phyloP scores from a whole-genome alignment of 1,284 basidiomycete genomes.

The Ceraceosorus bombacis region DNA sequence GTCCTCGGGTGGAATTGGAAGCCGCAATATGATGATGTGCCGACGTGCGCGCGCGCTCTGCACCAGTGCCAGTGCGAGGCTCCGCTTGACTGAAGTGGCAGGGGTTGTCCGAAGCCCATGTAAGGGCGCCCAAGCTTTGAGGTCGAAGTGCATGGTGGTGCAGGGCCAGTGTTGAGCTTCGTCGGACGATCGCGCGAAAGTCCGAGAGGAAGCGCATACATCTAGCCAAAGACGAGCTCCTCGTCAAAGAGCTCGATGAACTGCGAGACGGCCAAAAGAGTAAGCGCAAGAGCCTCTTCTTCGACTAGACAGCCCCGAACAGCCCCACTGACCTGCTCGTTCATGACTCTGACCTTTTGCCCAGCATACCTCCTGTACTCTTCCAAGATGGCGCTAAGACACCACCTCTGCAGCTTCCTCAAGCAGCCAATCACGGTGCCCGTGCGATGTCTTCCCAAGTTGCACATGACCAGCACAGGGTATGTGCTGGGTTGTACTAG shows the following conservation, averaged over 20 bases:
- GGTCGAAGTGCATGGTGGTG: too few species aligned
- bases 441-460: slow-evolving; percentile 54
- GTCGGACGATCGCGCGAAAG: too few species aligned
- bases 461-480: slow-evolving; percentile 55
- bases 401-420: slow-evolving; percentile 52
- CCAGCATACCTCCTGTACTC: slow-evolving; percentile 55
- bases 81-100: too few species aligned
- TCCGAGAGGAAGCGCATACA: too few species aligned
- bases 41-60: too few species aligned
- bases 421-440: slow-evolving; percentile 55
- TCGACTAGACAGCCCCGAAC: too few species aligned
- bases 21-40: too few species aligned
- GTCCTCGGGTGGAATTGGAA: too few species aligned
- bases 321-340: slow-evolving; percentile 51
- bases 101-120: too few species aligned
- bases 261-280: slow-evolving; percentile 29
- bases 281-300: background rate
- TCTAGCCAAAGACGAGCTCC: slow-evolving; percentile 51
- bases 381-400: slow-evolving; percentile 53
- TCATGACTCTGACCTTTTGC: slow-evolving; percentile 54
- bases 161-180: too few species aligned
- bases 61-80: too few species aligned
- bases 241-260: slow-evolving; percentile 57
- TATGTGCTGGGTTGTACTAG: slow-evolving; percentile 53
- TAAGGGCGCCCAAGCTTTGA: too few species aligned